Conservation (phyloP, 1,139 yeast genomes). For the Kodamaea sp. region DNA sequence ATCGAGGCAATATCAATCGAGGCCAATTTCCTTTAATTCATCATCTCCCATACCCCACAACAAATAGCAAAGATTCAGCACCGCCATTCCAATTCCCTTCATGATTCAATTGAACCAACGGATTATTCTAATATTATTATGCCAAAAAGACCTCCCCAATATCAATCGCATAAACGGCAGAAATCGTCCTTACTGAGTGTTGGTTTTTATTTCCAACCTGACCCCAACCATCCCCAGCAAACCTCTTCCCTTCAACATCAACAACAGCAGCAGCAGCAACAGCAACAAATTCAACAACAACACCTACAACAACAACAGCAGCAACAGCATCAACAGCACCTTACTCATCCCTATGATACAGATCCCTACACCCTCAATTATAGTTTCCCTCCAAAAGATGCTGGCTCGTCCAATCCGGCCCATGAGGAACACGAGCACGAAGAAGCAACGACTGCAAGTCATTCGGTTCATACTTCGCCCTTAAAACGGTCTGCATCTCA, state of each 20-base stretch:
- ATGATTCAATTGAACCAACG: conserved; percentile 2
- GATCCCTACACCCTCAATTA: conserved; percentile 16
- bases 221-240: conserved; percentile 7
- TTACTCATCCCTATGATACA: conserved; percentile 9
- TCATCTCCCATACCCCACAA: too few relatives aligned
- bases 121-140: conserved; percentile 7
- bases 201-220: conserved; percentile 31
- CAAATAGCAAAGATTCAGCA: too few relatives aligned
- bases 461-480: conserved; percentile 13
- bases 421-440: conserved; percentile 5
- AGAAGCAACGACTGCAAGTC: conserved; percentile 10
- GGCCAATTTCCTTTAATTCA: too few relatives aligned
- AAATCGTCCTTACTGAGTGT: conserved; percentile 42
- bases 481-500: conserved; percentile 12
- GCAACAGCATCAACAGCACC: conserved; percentile 7
- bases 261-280: conserved; percentile 1
- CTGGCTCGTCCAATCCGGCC: conserved; percentile 2
- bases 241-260: conserved; percentile 6
- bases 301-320: conserved; percentile 3
- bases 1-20: too few relatives aligned
- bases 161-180: conserved; percentile 42
- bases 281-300: conserved; percentile 5
- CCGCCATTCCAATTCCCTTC: conserved; percentile 2
- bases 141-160: conserved; percentile 19
- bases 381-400: conserved; percentile 14